Evolutionary conservation across 495 filamentous ascomycete species (phyloP), one percentile per base, ranked within the genome.

Genomic region (Aspergillus steynii): DNA sequence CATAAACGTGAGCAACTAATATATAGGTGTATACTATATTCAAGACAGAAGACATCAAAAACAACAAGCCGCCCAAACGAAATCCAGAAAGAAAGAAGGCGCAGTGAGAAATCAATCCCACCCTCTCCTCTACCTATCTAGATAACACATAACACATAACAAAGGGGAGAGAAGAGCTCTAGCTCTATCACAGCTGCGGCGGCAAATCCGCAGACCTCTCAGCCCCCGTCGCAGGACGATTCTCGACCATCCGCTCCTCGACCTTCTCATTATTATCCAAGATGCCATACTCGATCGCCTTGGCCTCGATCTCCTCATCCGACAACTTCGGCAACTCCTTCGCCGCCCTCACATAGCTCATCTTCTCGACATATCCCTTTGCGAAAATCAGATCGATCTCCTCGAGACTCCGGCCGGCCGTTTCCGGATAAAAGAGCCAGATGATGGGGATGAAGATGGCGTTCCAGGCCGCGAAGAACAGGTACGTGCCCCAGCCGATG

Each of bases 371-470:
- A 62, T 86, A 82, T 3, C 88, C 88, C 75, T 91, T 90, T 58
- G 86, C 84, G 55, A 90, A 89, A 65, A 88, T 85, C 54, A 90
- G 79, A 64, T 91, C 88, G 58, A 90, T 87, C 67, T 89, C 87
- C 64, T 90, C 88, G 26, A 91, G 79, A 37, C 81, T 84, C 32
- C 87, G 83, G 14, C 75, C 65, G 0, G 80, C 79, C 0, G 85
- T 88, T 71, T 88, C 86, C 4, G 87, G 86, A 65, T 88, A 89
- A 71, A 85, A 86, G 73, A 88, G 84, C 73, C 82, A 90, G 68
- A 90, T 85, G 61, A 88, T 66, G 0, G 88, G 87, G 9, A 90
- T 59, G 77, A 90, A 88, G 62, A 69, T 74, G 25, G 79, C 83
- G 70, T 90, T 90, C 56, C 86, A 71, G 29, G 76, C 71, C 10